Evolutionary conservation across 176 grass and related monocot species (phyloP).

Genomic region (Carex pumila): DNA sequence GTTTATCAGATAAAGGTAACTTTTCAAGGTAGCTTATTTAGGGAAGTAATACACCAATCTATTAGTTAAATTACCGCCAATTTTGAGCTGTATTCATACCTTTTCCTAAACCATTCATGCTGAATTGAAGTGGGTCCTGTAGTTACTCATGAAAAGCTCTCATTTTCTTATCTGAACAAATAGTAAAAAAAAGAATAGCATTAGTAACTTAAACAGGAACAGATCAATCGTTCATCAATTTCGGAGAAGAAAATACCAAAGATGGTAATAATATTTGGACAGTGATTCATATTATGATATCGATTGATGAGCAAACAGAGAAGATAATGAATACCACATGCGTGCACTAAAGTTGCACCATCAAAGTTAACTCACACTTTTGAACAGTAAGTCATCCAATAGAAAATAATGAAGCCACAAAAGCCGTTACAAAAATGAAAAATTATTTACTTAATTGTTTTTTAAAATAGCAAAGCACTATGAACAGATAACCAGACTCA

Average conservation of each 20-base stretch:
- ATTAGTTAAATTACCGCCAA: no score
- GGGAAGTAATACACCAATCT: no score
- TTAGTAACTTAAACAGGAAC: not conserved
- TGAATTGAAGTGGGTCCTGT: not conserved
- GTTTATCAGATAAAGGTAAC: no score
- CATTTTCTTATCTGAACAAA: not conserved
- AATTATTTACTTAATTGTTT: not conserved
- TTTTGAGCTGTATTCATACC: not conserved
- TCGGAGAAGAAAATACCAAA: not conserved
- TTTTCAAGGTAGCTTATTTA: no score
- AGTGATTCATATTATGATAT: not conserved
- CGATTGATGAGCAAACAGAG: not conserved
- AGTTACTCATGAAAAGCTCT: not conserved
- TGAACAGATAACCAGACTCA: no score
- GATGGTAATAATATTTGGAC: not conserved
- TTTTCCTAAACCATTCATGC: not conserved
- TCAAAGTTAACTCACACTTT: no score
- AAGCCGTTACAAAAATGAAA: not conserved
- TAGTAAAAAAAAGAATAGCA: not conserved
- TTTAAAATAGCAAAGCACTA: no score
- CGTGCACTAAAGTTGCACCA: not conserved
- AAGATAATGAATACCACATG: not conserved
- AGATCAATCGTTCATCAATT: not conserved
- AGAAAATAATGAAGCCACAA: not conserved
- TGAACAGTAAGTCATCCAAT: no score